Base-by-base conservation (phyloP, 2,329 filamentous ascomycete genomes). In the Hypoxylon sp. region DNA sequence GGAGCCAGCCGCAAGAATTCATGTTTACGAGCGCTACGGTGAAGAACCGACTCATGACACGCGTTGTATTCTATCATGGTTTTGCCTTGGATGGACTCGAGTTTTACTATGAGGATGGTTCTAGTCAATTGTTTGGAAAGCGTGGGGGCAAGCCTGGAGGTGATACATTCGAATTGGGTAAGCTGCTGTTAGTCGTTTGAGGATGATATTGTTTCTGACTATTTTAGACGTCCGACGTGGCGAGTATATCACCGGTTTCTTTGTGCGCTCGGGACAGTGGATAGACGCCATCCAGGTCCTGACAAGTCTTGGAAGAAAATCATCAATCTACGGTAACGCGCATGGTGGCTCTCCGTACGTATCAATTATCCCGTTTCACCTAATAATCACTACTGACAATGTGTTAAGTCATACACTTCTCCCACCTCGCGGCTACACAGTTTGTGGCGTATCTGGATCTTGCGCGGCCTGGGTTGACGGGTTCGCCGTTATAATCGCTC, bases 231-330 rank as follows among this genome's bases (percentile, higher is more conserved):
- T 93, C 35, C 89, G 93, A 47, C 90, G 90, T 60, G 94, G 94
- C 61, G 96, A 99, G 81, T 91, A 92, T 68, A 85, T 99, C 48
- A 89, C 94, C 66, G 96, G 96, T 8, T 98, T 99, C 78, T 88
- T 91, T 73, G 84, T 98, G 56, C 87, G 94, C 72, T 90, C 92
- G 54, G 94, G 93, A 22, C 84, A 88, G 66, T 96, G 92, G 89
- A 91, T 98, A 72, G 94, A 98, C 78, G 95, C 91, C 11, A 87
- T 98, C 57, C 94, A 97, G 78, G 91, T 98, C 70, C 83, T 98
- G 80, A 98, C 96, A 1, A 98, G 91, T 75, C 82, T 93, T 67
- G 94, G 94, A n/a, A 88, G 94, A 74, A 92, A 91, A 78, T 98
- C 95, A 35, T 89, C 91, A 60, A 82, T 97, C 67, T 98, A 91